Evolutionary conservation across 164 flowering plant genomes (phyloP).

Genomic region (Nelumbo lutea): DNA sequence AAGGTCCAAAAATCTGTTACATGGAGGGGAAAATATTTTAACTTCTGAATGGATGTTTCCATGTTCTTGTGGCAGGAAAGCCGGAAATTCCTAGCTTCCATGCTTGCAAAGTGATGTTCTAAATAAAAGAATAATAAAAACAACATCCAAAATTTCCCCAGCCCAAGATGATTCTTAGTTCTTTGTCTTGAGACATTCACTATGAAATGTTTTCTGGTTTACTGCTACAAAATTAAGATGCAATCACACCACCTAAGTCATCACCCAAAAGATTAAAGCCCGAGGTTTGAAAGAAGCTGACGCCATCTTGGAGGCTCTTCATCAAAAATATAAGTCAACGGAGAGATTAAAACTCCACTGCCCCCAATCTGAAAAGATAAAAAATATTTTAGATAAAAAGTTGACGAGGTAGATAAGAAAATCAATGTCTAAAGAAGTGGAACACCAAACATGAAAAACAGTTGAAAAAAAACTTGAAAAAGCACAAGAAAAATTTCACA

Average conservation of each 20-base stretch:
- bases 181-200: neutral
- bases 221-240: neutral
- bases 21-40: no score
- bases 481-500: neutral
- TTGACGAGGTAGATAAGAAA: neutral
- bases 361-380: slow-evolving; percentile 74
- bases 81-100: no score
- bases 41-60: no score
- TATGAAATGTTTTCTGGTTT: neutral
- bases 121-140: no score
- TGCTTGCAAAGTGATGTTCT: no score
- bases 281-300: slow-evolving; percentile 55
- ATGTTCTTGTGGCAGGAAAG: no score
- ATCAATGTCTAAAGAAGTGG: neutral
- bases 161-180: neutral
- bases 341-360: slow-evolving; percentile 87
- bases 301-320: slow-evolving; percentile 95
- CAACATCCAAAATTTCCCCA: neutral
- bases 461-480: neutral
- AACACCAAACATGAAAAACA: neutral
- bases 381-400: neutral
- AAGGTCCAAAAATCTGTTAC: no score
- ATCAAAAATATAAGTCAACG: slow-evolving; percentile 90
- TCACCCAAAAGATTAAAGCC: slow-evolving; percentile 26
- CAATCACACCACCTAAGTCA: neutral